Conservation (phyloP, 2,329 filamentous ascomycete genomes). For the Ramularia endophylla region DNA sequence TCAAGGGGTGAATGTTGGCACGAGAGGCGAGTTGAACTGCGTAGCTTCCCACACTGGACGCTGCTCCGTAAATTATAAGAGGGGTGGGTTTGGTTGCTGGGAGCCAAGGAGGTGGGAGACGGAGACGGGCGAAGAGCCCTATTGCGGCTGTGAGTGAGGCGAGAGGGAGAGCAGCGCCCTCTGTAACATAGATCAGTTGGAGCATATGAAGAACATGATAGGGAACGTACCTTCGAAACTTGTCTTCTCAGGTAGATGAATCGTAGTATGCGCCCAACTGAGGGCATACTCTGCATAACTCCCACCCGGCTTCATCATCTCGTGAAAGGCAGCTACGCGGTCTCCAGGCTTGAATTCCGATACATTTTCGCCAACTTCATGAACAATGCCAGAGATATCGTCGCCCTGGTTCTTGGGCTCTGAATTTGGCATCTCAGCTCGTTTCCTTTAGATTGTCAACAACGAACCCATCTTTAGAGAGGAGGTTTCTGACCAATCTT, state of each 20-base stretch:
- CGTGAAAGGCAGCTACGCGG: slow-evolving; percentile 51
- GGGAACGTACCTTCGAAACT: slow-evolving; percentile 45
- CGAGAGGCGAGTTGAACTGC: slow-evolving; percentile 50
- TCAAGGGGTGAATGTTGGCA: slow-evolving; percentile 55
- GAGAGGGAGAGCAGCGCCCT: slow-evolving; percentile 42
- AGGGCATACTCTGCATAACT: slow-evolving; percentile 58
- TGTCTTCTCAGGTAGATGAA: slow-evolving; percentile 46
- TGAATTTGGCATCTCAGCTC: slow-evolving; percentile 23
- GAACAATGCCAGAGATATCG: slow-evolving; percentile 40
- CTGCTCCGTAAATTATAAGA: slow-evolving; percentile 45
- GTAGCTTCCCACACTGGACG: slow-evolving; percentile 54
- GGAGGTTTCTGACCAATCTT: slow-evolving; percentile 26
- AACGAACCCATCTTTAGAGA: neutral
- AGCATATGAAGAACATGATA: neutral
- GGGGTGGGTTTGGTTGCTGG: slow-evolving; percentile 25
- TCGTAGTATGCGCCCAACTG: slow-evolving; percentile 51
- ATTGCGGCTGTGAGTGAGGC: slow-evolving; percentile 43
- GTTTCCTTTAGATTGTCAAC: slow-evolving; percentile 12
- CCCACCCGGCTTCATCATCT: slow-evolving; percentile 47
- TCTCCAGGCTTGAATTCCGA: slow-evolving; percentile 54
- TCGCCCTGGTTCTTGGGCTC: slow-evolving; percentile 28
- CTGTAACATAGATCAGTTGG: slow-evolving; percentile 17
- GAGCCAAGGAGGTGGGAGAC: slow-evolving; percentile 38
- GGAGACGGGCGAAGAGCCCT: slow-evolving; percentile 41
- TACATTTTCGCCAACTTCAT: slow-evolving; percentile 50